Percentiles rank a stretch among this genome's conserved stretches.
phyloP scores from a whole-genome alignment of 352 stramenopile species.

The Elongisporangium prolatum region DNA sequence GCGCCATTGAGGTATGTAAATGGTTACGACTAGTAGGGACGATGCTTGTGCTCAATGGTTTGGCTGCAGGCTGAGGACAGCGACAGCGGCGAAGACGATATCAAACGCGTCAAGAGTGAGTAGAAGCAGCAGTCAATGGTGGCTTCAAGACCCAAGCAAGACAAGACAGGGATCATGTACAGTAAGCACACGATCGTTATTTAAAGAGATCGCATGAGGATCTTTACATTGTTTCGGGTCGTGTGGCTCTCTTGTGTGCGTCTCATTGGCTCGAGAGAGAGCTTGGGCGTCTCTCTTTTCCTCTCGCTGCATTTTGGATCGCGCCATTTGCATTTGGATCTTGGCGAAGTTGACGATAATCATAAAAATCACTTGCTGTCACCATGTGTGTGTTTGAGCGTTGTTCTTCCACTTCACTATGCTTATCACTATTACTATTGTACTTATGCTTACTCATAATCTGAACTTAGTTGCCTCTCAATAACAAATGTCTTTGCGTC shows the following conservation, averaged over 20 bases:
- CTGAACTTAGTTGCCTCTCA: too few relatives aligned
- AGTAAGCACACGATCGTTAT: not conserved
- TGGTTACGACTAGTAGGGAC: not conserved
- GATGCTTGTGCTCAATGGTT: conserved; percentile 4
- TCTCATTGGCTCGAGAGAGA: not conserved
- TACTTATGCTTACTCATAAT: too few relatives aligned
- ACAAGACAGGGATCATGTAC: not conserved
- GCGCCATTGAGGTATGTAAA: conserved; percentile 37
- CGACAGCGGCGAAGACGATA: conserved; percentile 62
- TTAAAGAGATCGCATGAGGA: not conserved
- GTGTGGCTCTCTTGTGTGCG: not conserved
- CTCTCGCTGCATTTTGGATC: not conserved
- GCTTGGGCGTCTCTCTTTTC: not conserved
- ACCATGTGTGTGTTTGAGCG: not conserved
- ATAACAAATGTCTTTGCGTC: too few relatives aligned
- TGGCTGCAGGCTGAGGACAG: conserved; percentile 38
- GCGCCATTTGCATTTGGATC: not conserved
- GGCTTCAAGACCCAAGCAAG: not conserved
- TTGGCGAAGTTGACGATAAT: not conserved
- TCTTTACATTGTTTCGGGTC: not conserved
- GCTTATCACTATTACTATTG: too few relatives aligned
- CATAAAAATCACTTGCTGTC: not conserved
- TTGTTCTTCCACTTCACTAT: too few relatives aligned
- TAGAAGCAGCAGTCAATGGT: not conserved
- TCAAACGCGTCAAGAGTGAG: conserved; percentile 59